Evolutionary conservation across 148 eudicot genomes (phyloP).

Genomic region (Rhododendron kiyosumense): DNA sequence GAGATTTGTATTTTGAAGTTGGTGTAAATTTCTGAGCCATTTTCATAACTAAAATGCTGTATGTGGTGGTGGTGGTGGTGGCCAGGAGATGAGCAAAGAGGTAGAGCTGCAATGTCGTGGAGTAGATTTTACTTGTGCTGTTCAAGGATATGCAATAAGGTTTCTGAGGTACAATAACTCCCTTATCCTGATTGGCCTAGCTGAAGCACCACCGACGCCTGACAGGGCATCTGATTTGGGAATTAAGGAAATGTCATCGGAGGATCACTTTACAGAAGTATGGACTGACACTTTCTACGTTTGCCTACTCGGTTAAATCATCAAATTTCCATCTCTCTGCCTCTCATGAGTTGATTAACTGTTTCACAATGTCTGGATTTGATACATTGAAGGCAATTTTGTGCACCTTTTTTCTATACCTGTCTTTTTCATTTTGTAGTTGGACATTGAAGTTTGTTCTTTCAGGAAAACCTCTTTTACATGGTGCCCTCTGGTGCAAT

Average conservation of each 20-base stretch:
- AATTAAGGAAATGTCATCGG: slow-evolving; percentile 42
- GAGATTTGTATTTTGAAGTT: background rate
- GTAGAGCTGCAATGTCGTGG: slow-evolving; percentile 32
- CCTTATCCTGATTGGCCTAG: slow-evolving; percentile 15
- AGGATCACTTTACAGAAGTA: slow-evolving; percentile 66
- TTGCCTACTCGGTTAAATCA: background rate
- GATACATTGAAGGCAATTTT: background rate
- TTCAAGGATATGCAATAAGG: slow-evolving; percentile 66
- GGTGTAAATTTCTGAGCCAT: background rate
- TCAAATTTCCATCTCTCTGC: background rate
- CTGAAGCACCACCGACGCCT: slow-evolving; percentile 43
- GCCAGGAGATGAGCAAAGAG: slow-evolving; percentile 39
- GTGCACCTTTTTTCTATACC: background rate
- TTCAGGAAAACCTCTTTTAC: slow-evolving; percentile 80
- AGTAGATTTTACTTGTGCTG: slow-evolving; percentile 28
- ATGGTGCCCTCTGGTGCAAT: slow-evolving; percentile 70
- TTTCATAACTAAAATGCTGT: background rate
- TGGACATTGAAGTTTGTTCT: slow-evolving; percentile 6
- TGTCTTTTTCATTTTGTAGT: background rate
- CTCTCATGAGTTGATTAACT: background rate
- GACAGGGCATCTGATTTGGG: slow-evolving; percentile 36
- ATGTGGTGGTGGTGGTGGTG: slow-evolving; percentile 9
- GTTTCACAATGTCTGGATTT: slow-evolving; percentile 5
- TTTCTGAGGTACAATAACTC: slow-evolving; percentile 56
- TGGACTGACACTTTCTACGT: slow-evolving; percentile 20